These are phyloP conservation scores for Nicotiana otophora DNA, from an alignment of 257 asterid genomes.

Conservation along the genomic window DNA sequence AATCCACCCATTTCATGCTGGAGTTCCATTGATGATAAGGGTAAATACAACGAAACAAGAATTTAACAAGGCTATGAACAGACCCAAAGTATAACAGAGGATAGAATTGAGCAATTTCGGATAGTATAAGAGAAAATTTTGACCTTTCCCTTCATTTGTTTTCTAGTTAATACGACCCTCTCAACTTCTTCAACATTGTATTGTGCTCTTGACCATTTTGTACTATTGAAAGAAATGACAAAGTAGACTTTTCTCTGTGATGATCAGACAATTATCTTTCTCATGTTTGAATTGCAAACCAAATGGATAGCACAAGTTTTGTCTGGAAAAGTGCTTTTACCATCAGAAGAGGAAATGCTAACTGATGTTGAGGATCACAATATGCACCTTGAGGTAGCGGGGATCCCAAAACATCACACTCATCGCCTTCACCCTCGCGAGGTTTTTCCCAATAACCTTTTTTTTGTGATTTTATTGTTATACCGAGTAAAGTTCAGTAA, in stretches of 20 bases:
- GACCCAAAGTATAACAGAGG: too few relatives aligned
- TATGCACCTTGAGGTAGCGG: slow-evolving; percentile 29
- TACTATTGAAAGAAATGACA: background rate
- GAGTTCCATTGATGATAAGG: too few relatives aligned
- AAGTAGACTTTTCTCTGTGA: background rate
- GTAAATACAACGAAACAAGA: too few relatives aligned
- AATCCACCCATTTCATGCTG: too few relatives aligned
- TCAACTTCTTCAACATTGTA: background rate
- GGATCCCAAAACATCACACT: slow-evolving; percentile 37
- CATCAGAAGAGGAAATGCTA: slow-evolving; percentile 43
- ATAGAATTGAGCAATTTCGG: too few relatives aligned
- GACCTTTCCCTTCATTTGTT: too few relatives aligned
- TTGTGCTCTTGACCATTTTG: background rate
- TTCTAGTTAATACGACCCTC: background rate
- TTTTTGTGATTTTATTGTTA: background rate
- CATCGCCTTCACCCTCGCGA: slow-evolving; percentile 17
- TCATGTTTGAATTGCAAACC: slow-evolving; percentile 45
- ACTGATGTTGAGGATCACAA: slow-evolving; percentile 37
- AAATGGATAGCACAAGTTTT: slow-evolving; percentile 54
- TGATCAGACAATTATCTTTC: slow-evolving; percentile 20
- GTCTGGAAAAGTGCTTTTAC: slow-evolving; percentile 41
- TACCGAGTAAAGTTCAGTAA: too few relatives aligned
- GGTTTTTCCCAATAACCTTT: background rate
- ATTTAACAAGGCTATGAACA: too few relatives aligned
- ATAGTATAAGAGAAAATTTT: too few relatives aligned